A percentile compares a stretch with the other conserved stretches of the same genome.
These are phyloP conservation scores for Xylaria intraflava DNA, from an alignment of 495 filamentous ascomycete genomes.

Conservation along the genomic window DNA sequence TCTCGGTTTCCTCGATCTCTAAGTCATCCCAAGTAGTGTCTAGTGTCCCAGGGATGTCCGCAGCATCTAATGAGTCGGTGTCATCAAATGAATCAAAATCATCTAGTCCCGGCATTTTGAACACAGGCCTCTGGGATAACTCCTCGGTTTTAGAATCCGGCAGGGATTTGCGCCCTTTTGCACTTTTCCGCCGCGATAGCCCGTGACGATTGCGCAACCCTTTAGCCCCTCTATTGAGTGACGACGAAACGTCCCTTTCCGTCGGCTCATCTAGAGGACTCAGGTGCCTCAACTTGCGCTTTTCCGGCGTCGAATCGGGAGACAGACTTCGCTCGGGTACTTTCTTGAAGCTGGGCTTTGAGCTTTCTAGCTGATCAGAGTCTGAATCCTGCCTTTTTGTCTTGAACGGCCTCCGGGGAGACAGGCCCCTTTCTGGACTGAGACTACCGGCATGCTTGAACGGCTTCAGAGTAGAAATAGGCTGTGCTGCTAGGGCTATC, in stretches of 20 bases:
- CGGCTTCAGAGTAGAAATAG: background rate
- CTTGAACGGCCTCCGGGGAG: conserved; percentile 4
- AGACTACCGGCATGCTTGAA: background rate
- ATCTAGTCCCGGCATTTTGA: conserved; percentile 21
- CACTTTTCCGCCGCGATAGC: conserved; percentile 1
- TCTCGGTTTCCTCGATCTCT: conserved; percentile 9
- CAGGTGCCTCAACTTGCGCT: background rate
- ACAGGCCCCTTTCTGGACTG: background rate
- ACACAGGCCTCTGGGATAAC: conserved; percentile 14
- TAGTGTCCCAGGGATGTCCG: background rate
- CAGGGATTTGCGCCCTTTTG: conserved; percentile 3
- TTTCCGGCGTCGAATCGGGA: background rate
- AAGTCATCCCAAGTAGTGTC: conserved; percentile 13
- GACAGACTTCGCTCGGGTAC: background rate
- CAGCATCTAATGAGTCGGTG: background rate
- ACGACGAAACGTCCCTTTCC: background rate
- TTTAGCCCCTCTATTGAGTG: background rate
- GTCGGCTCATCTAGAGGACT: background rate
- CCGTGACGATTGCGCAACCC: background rate
- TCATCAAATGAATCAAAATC: conserved; percentile 12
- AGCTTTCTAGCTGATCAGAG: background rate
- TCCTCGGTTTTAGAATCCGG: conserved; percentile 12
- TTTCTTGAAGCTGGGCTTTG: conserved; percentile 1
- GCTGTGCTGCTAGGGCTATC: background rate
- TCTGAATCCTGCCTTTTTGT: background rate